phyloP scores from a whole-genome alignment of 164 flowering plant genomes.

The Pachysandra terminalis region DNA sequence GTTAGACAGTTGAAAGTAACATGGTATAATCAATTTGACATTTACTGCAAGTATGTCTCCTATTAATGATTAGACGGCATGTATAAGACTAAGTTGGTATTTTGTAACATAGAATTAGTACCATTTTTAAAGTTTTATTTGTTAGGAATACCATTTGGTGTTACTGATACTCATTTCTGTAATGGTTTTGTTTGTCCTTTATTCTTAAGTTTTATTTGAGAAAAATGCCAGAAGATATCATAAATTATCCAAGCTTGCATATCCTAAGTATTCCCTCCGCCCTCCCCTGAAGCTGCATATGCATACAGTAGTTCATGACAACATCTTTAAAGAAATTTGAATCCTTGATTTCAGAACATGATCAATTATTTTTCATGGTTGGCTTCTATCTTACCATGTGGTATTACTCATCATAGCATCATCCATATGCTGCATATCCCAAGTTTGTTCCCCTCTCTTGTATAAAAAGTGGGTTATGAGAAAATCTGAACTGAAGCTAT shows the following conservation, averaged over 20 bases:
- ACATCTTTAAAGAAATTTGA: background rate
- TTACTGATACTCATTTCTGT: background rate
- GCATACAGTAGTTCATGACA: background rate
- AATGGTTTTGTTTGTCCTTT: background rate
- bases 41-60: background rate
- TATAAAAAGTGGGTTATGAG: no score
- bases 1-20: background rate
- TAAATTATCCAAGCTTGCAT: background rate
- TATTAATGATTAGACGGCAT: background rate
- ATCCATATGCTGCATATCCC: no score
- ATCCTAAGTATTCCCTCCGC: no score
- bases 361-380: no score
- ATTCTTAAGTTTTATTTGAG: background rate
- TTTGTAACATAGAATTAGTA: background rate
- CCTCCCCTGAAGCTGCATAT: background rate
- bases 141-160: background rate
- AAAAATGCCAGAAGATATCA: background rate
- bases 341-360: background rate
- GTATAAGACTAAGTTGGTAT: background rate
- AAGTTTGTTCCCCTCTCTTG: no score
- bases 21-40: background rate
- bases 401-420: no score
- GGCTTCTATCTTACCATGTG: background rate
- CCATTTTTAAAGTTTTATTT: background rate
- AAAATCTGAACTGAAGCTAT: no score